Evolutionary conservation across 257 asterid species (phyloP).

Genomic region (Solanum clarkiae): DNA sequence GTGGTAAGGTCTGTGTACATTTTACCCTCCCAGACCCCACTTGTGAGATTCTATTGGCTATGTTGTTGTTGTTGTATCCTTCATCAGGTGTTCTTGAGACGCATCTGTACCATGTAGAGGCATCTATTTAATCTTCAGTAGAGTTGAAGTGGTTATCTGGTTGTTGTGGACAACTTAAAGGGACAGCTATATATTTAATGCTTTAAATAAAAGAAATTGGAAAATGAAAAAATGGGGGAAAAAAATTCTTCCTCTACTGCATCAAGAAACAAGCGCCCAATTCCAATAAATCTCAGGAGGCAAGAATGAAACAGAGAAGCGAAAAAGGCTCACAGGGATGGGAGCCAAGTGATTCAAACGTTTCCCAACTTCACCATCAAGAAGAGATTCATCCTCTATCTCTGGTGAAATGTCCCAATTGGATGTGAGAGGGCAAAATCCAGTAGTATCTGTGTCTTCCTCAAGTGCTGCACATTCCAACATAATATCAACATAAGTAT

Average conservation of each 20-base stretch:
- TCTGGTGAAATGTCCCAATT: constrained; percentile 27
- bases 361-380: constrained; percentile 82
- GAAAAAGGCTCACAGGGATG: constrained; percentile 50
- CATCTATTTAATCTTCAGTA: not conserved
- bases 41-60: no score
- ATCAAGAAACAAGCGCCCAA: not conserved
- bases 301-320: not conserved
- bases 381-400: constrained; percentile 60
- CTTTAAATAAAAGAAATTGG: not conserved
- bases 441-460: constrained; percentile 24
- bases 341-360: constrained; percentile 70
- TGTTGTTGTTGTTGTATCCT: not conserved
- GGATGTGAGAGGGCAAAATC: constrained; percentile 6
- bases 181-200: not conserved
- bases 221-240: not conserved
- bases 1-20: no score
- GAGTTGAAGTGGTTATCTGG: not conserved
- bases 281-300: not conserved
- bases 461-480: not conserved
- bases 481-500: not conserved
- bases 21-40: no score
- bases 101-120: not conserved
- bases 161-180: not conserved
- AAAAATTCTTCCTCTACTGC: not conserved
- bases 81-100: not conserved